These are phyloP conservation scores for Pseudogymnoascus sp. DNA, from an alignment of 2,329 filamentous ascomycete genomes.

Conservation along the genomic window DNA sequence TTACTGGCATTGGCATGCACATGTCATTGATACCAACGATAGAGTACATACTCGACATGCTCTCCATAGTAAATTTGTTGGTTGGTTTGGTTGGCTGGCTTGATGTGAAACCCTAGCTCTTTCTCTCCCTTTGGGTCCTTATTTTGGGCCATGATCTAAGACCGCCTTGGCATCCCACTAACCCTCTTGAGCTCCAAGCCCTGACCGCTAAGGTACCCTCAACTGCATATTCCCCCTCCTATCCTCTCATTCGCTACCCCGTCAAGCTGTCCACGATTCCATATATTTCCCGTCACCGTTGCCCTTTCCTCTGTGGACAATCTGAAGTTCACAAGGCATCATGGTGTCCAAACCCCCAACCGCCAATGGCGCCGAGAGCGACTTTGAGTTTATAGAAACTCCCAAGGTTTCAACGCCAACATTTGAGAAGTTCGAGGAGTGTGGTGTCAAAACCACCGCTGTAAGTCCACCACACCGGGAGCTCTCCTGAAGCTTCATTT, in stretches of 20 bases:
- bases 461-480: slow-evolving; percentile 32
- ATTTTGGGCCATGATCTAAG: slow-evolving; percentile 1
- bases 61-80: no score
- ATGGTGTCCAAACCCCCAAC: slow-evolving; percentile 42
- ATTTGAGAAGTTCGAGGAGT: slow-evolving; percentile 44
- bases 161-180: not conserved
- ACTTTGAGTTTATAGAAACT: slow-evolving; percentile 58
- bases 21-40: slow-evolving; percentile 1
- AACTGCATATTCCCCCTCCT: slow-evolving; percentile 4
- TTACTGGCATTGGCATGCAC: not conserved
- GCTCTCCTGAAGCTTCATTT: slow-evolving; percentile 17
- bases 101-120: not conserved
- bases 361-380: slow-evolving; percentile 41
- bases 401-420: slow-evolving; percentile 41
- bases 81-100: not conserved
- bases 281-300: slow-evolving; percentile 6
- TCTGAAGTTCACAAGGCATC: slow-evolving; percentile 16
- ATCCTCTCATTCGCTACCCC: not conserved
- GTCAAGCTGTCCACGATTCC: slow-evolving; percentile 13
- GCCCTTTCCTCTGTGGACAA: not conserved
- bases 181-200: not conserved
- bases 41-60: not conserved
- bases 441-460: slow-evolving; percentile 47
- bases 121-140: not conserved
- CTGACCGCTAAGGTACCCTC: slow-evolving; percentile 4